Base-by-base conservation (phyloP, 1,139 yeast genomes). In the Yamadazyma triangularis region DNA sequence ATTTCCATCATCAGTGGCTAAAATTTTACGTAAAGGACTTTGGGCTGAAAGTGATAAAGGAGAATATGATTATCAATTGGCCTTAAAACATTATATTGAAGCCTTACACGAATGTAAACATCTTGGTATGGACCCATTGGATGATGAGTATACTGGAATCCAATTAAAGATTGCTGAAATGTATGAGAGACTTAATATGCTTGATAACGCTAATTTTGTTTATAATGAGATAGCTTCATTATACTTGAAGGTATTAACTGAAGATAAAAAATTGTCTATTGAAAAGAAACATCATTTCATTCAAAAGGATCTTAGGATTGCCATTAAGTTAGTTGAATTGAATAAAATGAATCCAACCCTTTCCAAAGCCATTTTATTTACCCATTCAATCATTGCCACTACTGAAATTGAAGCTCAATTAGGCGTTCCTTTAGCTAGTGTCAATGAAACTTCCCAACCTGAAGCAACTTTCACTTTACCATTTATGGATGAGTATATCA, bases 121-220 rank as follows among this genome's bases (percentile, higher is more conserved):
- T 21, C 53, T 69, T 28, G 59, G 56, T 0, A 52, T 86, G 59
- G 74, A 75, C 39, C 70, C 68, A 12, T 48, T 84, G 21, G 36
- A 46, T 22, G 65, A 59, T 38, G 65, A 59, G 34, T 59, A 58
- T 48, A 88, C 96, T 0, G 95, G 96, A 0, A 73, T 89, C 35
- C 94, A 87, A 48, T 64, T 89, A 50, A 86, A 88, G 49, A 65
- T 86, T 25, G 95, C 84, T 3, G 95, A 88, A 50, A 83, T 87
- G 87, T 85, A 78, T 51, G 93, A 84, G 49, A 61, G 79, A 30
- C 57, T 84, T 40, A 66, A 65, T 21, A 68, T 74, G 77, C 41
- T 54, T 25, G 72, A 73, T 13, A 86, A 81, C 35, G 93, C 94
- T 0, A 64, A 74, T 21, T 66, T 69, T 44, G 53, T 82, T 20